phyloP scores from a whole-genome alignment of 2,329 filamentous ascomycete genomes.

The Lasiodiplodia citricola region DNA sequence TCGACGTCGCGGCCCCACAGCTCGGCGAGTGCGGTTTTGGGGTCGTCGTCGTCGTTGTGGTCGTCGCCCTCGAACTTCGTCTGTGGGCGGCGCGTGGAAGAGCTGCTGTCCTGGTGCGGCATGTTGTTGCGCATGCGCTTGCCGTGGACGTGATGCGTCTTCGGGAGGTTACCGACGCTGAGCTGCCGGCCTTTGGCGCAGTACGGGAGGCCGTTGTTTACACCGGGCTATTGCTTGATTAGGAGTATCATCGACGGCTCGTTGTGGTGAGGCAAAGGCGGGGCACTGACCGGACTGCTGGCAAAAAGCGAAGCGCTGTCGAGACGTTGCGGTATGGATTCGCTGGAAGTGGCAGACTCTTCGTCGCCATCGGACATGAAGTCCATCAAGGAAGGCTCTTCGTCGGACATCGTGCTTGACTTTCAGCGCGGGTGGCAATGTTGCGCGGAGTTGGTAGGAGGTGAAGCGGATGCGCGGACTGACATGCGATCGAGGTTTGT shows the following conservation, averaged over 20 bases:
- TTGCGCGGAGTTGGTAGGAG: background rate
- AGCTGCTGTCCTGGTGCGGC: background rate
- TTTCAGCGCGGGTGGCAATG: background rate
- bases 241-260: background rate
- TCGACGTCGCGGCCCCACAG: background rate
- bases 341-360: background rate
- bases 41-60: background rate
- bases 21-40: background rate
- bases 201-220: background rate
- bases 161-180: background rate
- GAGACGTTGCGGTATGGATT: background rate
- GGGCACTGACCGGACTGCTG: background rate
- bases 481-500: too few species aligned
- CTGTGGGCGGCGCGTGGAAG: background rate
- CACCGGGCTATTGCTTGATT: background rate
- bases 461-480: too few species aligned
- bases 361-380: background rate
- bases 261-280: background rate
- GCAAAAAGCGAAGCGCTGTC: background rate
- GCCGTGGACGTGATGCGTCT: background rate
- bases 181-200: background rate
- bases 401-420: background rate
- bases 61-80: background rate
- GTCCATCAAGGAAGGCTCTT: background rate
- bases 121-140: background rate